Conservation (phyloP, 139 green algal species). For the Chlamydomonas schloesseri region DNA sequence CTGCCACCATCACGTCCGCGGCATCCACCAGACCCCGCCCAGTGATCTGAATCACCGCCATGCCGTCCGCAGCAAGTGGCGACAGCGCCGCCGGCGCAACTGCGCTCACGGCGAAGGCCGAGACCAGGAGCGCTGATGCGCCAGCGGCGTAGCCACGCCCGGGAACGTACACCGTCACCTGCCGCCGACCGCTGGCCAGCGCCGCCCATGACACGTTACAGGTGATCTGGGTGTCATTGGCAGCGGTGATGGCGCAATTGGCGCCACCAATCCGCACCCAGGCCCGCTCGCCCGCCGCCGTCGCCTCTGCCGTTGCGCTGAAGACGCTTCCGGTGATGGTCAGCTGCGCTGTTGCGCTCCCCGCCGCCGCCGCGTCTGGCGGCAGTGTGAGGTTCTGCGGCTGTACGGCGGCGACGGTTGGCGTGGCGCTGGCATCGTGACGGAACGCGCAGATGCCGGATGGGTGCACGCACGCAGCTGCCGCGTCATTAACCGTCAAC, state of each 20-base stretch:
- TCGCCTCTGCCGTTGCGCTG: not conserved
- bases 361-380: not conserved
- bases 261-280: not conserved
- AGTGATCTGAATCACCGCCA: not conserved
- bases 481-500: not conserved
- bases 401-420: not conserved
- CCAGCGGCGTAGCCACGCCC: slow-evolving; percentile 8
- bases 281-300: no score
- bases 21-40: not conserved
- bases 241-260: not conserved
- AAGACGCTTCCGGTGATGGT: not conserved
- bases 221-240: not conserved
- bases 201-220: not conserved
- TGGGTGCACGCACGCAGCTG: not conserved
- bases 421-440: not conserved
- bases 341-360: not conserved
- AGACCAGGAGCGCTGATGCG: not conserved
- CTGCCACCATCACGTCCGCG: not conserved
- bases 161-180: not conserved
- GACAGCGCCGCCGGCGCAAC: not conserved
- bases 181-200: not conserved
- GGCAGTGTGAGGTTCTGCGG: not conserved
- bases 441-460: not conserved
- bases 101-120: not conserved
- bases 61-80: not conserved